phyloP scores from a whole-genome alignment of 2,329 filamentous ascomycete species.

The Trichoderma simmonsii region DNA sequence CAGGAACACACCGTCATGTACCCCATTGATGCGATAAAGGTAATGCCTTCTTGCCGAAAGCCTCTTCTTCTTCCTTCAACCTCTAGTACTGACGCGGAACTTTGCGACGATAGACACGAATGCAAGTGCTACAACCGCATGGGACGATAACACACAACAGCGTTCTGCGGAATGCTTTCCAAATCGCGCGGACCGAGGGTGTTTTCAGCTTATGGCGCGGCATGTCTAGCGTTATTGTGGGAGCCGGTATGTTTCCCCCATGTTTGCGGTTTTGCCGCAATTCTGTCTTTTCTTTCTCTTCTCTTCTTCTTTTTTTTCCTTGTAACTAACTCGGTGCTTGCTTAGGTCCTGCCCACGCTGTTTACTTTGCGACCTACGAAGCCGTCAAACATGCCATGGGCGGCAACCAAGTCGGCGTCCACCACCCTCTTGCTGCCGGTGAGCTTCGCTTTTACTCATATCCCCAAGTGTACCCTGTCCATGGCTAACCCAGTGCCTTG shows the following conservation, averaged over 20 bases:
- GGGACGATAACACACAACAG: conserved; percentile 81
- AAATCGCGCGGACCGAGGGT: conserved; percentile 87
- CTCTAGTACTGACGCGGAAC: neutral
- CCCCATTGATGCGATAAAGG: conserved; percentile 96
- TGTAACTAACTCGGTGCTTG: conserved; percentile 22
- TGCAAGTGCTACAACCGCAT: conserved; percentile 90
- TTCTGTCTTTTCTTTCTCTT: neutral
- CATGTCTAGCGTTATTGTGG: conserved; percentile 92
- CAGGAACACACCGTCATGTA: conserved; percentile 99
- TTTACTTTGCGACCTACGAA: conserved; percentile 98
- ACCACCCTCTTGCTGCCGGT: conserved; percentile 94
- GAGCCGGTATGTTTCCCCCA: conserved; percentile 67
- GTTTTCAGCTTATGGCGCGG: conserved; percentile 92
- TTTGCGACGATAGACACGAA: conserved; percentile 68
- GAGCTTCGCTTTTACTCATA: conserved; percentile 32
- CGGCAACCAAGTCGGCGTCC: conserved; percentile 80
- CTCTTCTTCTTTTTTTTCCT: neutral
- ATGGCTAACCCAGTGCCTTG: neutral
- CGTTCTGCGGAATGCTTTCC: conserved; percentile 86
- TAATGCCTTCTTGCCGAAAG: conserved; percentile 37
- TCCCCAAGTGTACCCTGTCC: neutral
- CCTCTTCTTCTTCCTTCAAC: neutral
- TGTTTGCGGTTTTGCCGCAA: neutral
- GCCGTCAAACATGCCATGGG: conserved; percentile 94
- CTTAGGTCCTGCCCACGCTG: conserved; percentile 87